phyloP scores from a whole-genome alignment of 1,284 basidiomycete species.

The Volvariella surrecta region DNA sequence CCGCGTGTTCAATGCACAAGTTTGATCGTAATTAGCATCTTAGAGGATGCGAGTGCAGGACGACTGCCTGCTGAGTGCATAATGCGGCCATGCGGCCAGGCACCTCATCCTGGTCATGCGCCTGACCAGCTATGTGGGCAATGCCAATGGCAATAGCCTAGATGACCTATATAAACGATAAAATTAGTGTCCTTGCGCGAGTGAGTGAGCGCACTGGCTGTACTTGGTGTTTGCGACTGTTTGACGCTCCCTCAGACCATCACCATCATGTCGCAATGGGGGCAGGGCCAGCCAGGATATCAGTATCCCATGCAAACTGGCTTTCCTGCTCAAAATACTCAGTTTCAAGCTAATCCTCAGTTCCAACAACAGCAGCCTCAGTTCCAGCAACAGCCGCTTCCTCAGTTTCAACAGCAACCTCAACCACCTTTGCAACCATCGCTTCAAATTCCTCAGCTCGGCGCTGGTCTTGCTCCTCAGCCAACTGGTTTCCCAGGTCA shows the following conservation, averaged over 20 bases:
- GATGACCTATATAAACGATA: too few species aligned
- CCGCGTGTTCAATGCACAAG: conserved; percentile 1
- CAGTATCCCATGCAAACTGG: conserved; percentile 46
- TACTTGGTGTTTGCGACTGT: too few species aligned
- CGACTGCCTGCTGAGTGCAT: too few species aligned
- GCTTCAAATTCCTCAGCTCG: conserved; percentile 27
- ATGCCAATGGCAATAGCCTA: too few species aligned
- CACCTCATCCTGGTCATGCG: too few species aligned
- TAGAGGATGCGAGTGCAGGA: too few species aligned
- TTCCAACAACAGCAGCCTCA: conserved; percentile 34
- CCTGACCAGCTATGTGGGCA: too few species aligned
- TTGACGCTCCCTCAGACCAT: not conserved
- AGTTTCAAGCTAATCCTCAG: conserved; percentile 25
- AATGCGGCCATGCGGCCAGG: too few species aligned
- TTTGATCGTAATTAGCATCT: not conserved
- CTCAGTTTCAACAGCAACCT: not conserved
- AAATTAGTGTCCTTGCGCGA: too few species aligned
- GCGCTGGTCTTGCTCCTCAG: conserved; percentile 25
- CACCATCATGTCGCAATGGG: conserved; percentile 52
- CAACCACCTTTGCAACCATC: conserved; percentile 22
- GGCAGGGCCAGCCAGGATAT: conserved; percentile 42
- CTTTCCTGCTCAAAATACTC: conserved; percentile 28
- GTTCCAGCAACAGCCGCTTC: conserved; percentile 24
- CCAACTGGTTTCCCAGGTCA: conserved; percentile 27
- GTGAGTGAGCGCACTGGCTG: too few species aligned